A percentile compares a stretch with the other conserved stretches of the same genome.
Evolutionary conservation across 2,329 filamentous ascomycete genomes (phyloP).

Genomic region (Colletotrichum filicis): DNA sequence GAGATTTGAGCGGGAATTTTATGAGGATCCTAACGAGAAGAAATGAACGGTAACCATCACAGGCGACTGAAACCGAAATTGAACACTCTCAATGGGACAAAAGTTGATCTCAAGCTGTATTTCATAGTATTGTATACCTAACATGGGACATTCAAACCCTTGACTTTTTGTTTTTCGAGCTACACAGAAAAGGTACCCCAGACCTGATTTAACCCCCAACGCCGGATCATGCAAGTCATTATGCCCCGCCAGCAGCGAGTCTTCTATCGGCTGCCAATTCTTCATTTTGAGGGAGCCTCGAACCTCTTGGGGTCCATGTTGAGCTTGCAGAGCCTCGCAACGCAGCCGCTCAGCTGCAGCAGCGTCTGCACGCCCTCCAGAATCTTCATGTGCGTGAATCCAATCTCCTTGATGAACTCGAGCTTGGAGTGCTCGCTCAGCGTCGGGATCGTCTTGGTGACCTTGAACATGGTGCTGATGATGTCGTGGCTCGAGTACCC

Average conservation of each 20-base stretch:
- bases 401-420: constrained; percentile 98
- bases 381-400: constrained; percentile 99
- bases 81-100: neutral
- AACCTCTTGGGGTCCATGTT: constrained; percentile 96
- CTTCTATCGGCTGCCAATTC: neutral
- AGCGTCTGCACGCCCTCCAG: constrained; percentile 97
- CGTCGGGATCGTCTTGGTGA: constrained; percentile 94
- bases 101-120: constrained; percentile 12
- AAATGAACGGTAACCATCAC: constrained; percentile 12
- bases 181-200: constrained; percentile 16
- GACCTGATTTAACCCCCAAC: constrained; percentile 41
- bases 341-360: constrained; percentile 91
- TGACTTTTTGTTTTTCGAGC: constrained; percentile 7
- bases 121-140: constrained; percentile 21
- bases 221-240: constrained; percentile 44
- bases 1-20: constrained; percentile 71
- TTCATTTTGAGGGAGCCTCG: constrained; percentile 52
- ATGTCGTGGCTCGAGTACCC: constrained; percentile 99
- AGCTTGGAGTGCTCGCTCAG: constrained; percentile 95
- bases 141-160: constrained; percentile 15
- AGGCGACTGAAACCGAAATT: neutral
- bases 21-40: constrained; percentile 51
- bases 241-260: constrained; percentile 1
- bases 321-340: constrained; percentile 90
- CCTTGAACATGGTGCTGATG: constrained; percentile 98